Percentiles rank a stretch among this genome's conserved stretches.
phyloP scores from a whole-genome alignment of 176 grass and related monocot species.

The Cenchrus purpureus region DNA sequence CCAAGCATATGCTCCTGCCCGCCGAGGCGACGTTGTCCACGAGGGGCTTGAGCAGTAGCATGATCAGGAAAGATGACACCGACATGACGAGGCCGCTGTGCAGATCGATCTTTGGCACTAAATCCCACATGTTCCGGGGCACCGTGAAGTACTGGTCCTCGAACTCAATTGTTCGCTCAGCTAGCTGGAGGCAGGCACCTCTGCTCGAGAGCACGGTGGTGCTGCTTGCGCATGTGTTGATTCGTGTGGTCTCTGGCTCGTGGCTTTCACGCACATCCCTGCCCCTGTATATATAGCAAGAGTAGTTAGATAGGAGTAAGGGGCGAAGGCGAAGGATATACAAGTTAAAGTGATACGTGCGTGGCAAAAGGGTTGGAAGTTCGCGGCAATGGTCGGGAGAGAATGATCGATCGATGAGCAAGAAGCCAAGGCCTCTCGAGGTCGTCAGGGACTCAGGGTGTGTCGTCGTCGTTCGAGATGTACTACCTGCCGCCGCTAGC shows the following conservation, averaged over 20 bases:
- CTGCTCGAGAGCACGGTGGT: too few relatives aligned
- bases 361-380: not conserved
- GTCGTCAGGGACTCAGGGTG: not conserved
- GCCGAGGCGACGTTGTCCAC: constrained; percentile 14
- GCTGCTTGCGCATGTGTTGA: too few relatives aligned
- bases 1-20: not conserved
- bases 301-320: not conserved
- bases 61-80: constrained; percentile 62
- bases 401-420: not conserved
- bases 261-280: not conserved
- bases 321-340: not conserved
- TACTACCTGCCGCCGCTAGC: too few relatives aligned
- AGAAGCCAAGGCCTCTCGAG: not conserved
- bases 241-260: not conserved
- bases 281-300: not conserved
- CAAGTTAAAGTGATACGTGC: not conserved
- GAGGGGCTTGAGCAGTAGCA: constrained; percentile 15
- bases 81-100: constrained; percentile 13
- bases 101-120: not conserved
- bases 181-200: too few relatives aligned
- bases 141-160: too few relatives aligned
- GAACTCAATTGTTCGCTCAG: too few relatives aligned
- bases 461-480: not conserved
- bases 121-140: not conserved
- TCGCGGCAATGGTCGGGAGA: not conserved